Conservation (phyloP, 2,329 filamentous ascomycete species). For the Arthrobotrys sinensis region DNA sequence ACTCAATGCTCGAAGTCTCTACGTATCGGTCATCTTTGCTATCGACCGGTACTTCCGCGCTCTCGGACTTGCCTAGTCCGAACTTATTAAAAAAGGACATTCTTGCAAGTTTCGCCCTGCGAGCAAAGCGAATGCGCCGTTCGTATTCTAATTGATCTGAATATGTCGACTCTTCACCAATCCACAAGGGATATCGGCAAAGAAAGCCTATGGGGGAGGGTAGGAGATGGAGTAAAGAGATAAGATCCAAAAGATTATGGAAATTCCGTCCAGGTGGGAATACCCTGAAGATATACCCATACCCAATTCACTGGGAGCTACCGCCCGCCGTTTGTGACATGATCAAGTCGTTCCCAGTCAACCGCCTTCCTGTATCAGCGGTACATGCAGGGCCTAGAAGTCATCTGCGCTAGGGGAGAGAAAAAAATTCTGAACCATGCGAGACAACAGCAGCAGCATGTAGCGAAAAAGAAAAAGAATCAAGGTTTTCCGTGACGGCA, state of each 20-base stretch:
- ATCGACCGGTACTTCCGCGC: conserved; percentile 3
- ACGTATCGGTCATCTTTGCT: conserved; percentile 34
- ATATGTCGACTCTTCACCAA: conserved; percentile 21
- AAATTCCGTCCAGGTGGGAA: conserved; percentile 40
- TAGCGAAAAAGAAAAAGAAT: conserved; percentile 44
- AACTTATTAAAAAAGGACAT: conserved; percentile 44
- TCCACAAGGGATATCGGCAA: conserved; percentile 10
- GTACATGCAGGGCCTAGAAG: conserved; percentile 14
- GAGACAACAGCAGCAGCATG: conserved; percentile 24
- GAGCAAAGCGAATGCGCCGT: conserved; percentile 3
- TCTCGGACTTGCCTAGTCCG: conserved; percentile 22
- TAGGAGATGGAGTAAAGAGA: conserved; percentile 29
- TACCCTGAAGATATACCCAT: conserved; percentile 56
- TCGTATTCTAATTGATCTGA: conserved; percentile 26
- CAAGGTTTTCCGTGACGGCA: conserved; percentile 37
- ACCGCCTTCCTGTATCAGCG: conserved; percentile 51
- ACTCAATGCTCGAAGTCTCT: conserved; percentile 51
- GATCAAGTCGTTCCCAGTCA: conserved; percentile 24
- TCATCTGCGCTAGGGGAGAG: conserved; percentile 43
- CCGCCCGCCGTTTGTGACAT: conserved; percentile 44
- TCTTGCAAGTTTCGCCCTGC: neutral
- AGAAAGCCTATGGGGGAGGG: conserved; percentile 8
- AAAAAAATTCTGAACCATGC: conserved; percentile 38
- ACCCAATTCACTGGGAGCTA: conserved; percentile 13
- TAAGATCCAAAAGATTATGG: conserved; percentile 59